These are phyloP conservation scores for Zizania palustris DNA, from an alignment of 202 grass and related monocot species.

Conservation along the genomic window DNA sequence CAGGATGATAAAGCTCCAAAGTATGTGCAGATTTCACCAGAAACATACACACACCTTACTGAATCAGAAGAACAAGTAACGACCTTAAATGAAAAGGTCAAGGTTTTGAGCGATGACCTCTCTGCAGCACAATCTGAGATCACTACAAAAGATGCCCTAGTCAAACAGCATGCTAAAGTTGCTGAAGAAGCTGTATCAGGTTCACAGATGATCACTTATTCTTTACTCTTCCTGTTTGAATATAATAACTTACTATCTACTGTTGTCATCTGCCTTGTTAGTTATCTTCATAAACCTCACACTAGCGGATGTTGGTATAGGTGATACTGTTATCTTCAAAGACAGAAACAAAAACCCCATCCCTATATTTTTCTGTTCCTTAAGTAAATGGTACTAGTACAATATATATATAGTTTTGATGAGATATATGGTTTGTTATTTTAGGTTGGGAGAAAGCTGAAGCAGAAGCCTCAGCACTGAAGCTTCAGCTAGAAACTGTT, in stretches of 20 bases:
- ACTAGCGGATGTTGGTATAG: slow-evolving; percentile 26
- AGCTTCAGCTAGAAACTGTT: slow-evolving; percentile 94
- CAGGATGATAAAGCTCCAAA: slow-evolving; percentile 76
- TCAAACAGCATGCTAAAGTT: slow-evolving; percentile 99
- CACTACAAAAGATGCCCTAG: slow-evolving; percentile 84
- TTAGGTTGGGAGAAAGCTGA: slow-evolving; percentile 99
- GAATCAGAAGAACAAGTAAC: slow-evolving; percentile 88
- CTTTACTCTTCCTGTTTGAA: slow-evolving; percentile 23
- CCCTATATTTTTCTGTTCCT: background rate
- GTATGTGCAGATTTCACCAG: slow-evolving; percentile 83
- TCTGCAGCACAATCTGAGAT: slow-evolving; percentile 83
- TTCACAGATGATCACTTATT: slow-evolving; percentile 38
- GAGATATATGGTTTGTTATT: slow-evolving; percentile 38
- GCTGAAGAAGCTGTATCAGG: slow-evolving; percentile 99
- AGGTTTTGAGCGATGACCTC: slow-evolving; percentile 69
- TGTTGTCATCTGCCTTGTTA: background rate
- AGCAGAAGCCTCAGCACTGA: slow-evolving; percentile 89
- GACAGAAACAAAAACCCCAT: background rate
- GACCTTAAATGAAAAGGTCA: slow-evolving; percentile 65
- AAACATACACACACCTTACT: slow-evolving; percentile 75
- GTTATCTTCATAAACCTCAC: slow-evolving; percentile 13
- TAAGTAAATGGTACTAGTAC: background rate
- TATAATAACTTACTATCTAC: slow-evolving; percentile 15
- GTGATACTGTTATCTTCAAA: background rate
- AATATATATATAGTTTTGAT: slow-evolving; percentile 28